Evolutionary conservation across 768 basidiomycete species (phyloP).

Genomic region (Baorangia bicolor): DNA sequence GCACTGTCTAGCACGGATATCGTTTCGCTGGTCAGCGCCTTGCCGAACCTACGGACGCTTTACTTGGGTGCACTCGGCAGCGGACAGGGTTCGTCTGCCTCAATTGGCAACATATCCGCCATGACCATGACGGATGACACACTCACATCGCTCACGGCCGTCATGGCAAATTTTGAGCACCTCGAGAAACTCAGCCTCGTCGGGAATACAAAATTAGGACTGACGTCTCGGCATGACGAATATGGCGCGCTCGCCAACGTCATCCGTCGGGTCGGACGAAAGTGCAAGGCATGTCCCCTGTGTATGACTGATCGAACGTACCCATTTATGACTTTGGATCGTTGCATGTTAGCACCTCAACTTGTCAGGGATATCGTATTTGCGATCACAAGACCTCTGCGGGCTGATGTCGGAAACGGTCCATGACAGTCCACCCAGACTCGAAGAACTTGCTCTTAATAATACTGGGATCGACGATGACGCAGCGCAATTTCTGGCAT

Average conservation of each 20-base stretch:
- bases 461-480: conserved; percentile 62
- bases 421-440: conserved; percentile 29
- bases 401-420: conserved; percentile 39
- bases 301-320: neutral
- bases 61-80: conserved; percentile 60
- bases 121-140: conserved; percentile 57
- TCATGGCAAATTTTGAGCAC: conserved; percentile 34
- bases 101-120: conserved; percentile 45
- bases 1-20: conserved; percentile 41
- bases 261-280: conserved; percentile 52
- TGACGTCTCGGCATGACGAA: conserved; percentile 27
- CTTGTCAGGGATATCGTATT: conserved; percentile 48
- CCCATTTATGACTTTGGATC: neutral
- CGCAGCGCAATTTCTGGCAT: conserved; percentile 49
- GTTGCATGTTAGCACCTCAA: conserved; percentile 50
- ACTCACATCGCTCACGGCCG: conserved; percentile 43
- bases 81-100: conserved; percentile 41
- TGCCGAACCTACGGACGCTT: conserved; percentile 47
- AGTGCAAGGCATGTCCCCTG: conserved; percentile 48
- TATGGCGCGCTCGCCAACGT: conserved; percentile 44
- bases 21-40: conserved; percentile 35
- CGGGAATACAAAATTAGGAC: conserved; percentile 60
- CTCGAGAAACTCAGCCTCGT: conserved; percentile 61
- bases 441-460: conserved; percentile 54
- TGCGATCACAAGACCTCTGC: conserved; percentile 51